Evolutionary conservation across 164 flowering plant species (phyloP), one percentile per base, ranked within the genome.

Genomic region (Santalum album): DNA sequence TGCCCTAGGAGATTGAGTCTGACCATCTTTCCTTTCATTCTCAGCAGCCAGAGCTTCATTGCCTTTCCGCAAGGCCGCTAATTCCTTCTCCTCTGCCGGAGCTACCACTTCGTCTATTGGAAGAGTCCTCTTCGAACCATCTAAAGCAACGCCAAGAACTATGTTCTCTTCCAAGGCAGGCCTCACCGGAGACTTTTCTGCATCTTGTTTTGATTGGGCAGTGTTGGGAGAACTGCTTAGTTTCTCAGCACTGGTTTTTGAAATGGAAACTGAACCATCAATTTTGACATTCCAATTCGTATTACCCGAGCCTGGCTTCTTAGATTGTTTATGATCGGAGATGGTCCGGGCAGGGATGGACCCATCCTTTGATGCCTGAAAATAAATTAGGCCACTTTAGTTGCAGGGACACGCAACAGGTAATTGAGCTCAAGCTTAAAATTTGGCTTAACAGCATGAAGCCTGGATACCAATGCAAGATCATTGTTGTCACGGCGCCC

Each of bases 71-170:
- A 25, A 23, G 18, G 77, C 65, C 25, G 86, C 72, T 60, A 78
- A 22, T 74, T 86, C 88, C 65, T 77, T 86, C 7, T 6, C 65
- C 32, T 81, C 86, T 21, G 57, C 60, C 7, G 78, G 48, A 36
- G 32, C 58, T 66, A 68, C 61, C 36, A 46, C 94, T 39, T 83
- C 95, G 64, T 84, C 98, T 26, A 91, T 87, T n/a, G 98, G 96
- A 17, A 91, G 88, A 25, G 82, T 82, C 60, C 83, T 68, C 61
- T 78, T 82, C 27, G 85, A 78, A 5, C 89, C 89, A 20, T 78
- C 81, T 56, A 82, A 61, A 39, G 89, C 85, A 59, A 82, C 85
- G 21, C 83, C 85, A 21, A 82, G 83, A 26, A 82, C 78, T 35
- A 82, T 71, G 51, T 82, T 82, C 49, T 82, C 89, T 63, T 80